Evolutionary conservation across 176 grass and related monocot species (phyloP), one percentile per base, ranked within the genome.

Genomic region (Calamus simplicifolius): DNA sequence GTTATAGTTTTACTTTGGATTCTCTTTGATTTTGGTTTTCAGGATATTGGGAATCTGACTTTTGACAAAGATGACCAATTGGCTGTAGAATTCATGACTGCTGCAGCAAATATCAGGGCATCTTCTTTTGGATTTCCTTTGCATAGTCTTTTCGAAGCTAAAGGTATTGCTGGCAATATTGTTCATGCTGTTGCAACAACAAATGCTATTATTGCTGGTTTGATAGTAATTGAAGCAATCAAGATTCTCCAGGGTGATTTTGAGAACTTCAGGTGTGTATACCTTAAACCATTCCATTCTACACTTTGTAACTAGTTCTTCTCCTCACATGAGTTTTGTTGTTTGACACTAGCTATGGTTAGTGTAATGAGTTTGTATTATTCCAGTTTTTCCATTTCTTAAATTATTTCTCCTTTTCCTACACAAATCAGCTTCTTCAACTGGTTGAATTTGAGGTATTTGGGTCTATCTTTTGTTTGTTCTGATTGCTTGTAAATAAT

Each of bases 51-150:
- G 16, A 85, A 61, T 52, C 73, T 98, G 56, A 67, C 81, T 69
- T 98, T 98, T 72, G 94, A 98, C 71, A 98, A 98, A 62, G 94
- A 98, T 83, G 94, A 98, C 51, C 94, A 98, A 50, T 59, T 98
- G 58, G 88, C 94, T 54, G 85, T 98, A 15, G 94, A 98, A 69
- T 83, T 98, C 75, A 88, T 98, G 63, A 83, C 87, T 71, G 70
- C 94, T 55, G 88, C 94, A 5, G 94, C 94, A 35, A 98, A 98
- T 85, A 98, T 98, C 49, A 90, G 94, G 57, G 94, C 94, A 58
- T 83, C 74, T 63, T 98, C 88, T 52, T 98, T 98, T 77, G 93
- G 88, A 49, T 92, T 98, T 59, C 81, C 84, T 63, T 52, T 83
- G 51, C 93, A 98, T 77, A 98, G 88, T 48, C 79, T 98, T 57